These are phyloP conservation scores for Novymonas esmeraldas DNA, from an alignment of 208 protist genomes.

Conservation along the genomic window DNA sequence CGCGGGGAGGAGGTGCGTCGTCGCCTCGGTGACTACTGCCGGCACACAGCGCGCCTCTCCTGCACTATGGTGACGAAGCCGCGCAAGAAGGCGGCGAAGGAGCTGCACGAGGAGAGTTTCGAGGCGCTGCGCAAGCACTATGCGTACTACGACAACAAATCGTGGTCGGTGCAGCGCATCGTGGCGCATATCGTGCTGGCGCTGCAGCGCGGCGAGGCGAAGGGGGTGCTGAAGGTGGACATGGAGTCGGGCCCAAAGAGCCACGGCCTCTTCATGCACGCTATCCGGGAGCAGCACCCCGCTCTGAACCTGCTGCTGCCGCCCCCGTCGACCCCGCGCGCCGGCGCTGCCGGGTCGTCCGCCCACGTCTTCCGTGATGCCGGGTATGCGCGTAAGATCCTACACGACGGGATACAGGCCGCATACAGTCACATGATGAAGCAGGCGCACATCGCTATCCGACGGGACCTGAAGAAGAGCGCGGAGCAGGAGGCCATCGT, in stretches of 20 bases:
- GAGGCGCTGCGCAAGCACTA: conserved; percentile 64
- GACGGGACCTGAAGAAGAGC: conserved; percentile 73
- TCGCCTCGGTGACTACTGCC: conserved; percentile 44
- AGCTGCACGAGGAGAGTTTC: conserved; percentile 53
- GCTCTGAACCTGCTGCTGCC: conserved; percentile 24
- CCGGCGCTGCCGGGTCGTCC: not conserved
- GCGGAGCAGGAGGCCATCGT: conserved; percentile 73
- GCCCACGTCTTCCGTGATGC: conserved; percentile 9
- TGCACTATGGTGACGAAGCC: conserved; percentile 45
- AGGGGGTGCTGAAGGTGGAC: conserved; percentile 71
- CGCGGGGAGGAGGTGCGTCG: conserved; percentile 53
- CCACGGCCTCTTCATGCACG: conserved; percentile 43
- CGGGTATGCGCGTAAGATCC: conserved; percentile 18
- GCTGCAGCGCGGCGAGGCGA: conserved; percentile 68
- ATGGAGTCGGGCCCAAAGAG: conserved; percentile 27
- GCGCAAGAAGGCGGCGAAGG: conserved; percentile 73
- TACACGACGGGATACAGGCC: conserved; percentile 17
- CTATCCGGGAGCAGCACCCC: conserved; percentile 32
- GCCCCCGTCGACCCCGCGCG: conserved; percentile 2
- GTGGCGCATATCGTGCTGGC: conserved; percentile 67
- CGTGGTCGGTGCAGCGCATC: conserved; percentile 47
- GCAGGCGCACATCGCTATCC: conserved; percentile 42
- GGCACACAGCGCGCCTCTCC: conserved; percentile 34
- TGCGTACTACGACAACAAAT: conserved; percentile 57
- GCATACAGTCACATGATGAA: conserved; percentile 57